phyloP scores from a whole-genome alignment of 164 flowering plant genomes.

The Echeveria elegans region DNA sequence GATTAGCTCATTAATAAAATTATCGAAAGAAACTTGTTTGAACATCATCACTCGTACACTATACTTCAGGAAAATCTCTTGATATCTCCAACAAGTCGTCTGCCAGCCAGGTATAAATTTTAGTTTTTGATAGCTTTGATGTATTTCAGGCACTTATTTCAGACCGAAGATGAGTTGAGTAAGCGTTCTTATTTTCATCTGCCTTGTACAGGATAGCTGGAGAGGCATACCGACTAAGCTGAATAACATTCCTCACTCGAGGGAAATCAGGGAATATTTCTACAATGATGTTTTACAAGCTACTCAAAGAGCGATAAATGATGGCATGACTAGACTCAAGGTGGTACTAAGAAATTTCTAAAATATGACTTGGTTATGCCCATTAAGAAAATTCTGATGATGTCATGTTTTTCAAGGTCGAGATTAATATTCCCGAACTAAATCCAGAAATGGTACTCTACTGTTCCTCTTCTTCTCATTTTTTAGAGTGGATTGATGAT shows the following conservation, averaged over 20 bases:
- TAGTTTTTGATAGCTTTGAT: neutral
- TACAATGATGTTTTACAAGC: slow-evolving; percentile 81
- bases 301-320: slow-evolving; percentile 61
- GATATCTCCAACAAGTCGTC: slow-evolving; percentile 25
- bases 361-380: neutral
- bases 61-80: slow-evolving; percentile 28
- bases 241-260: slow-evolving; percentile 94
- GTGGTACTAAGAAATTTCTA: slow-evolving; percentile 19
- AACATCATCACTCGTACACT: neutral
- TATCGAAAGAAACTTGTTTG: neutral
- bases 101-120: slow-evolving; percentile 32
- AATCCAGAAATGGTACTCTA: slow-evolving; percentile 81
- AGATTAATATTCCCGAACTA: slow-evolving; percentile 82
- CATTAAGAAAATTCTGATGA: neutral
- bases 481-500: slow-evolving; percentile 2
- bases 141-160: neutral
- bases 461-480: neutral
- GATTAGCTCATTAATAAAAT: neutral
- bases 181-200: slow-evolving; percentile 21
- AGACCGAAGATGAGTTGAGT: neutral
- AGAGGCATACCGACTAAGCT: slow-evolving; percentile 91
- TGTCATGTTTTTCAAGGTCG: slow-evolving; percentile 35
- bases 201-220: slow-evolving; percentile 66
- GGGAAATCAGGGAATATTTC: slow-evolving; percentile 86
- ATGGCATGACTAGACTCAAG: slow-evolving; percentile 67